phyloP scores from a whole-genome alignment of 2,329 filamentous ascomycete genomes.

The Neonectria punicea region DNA sequence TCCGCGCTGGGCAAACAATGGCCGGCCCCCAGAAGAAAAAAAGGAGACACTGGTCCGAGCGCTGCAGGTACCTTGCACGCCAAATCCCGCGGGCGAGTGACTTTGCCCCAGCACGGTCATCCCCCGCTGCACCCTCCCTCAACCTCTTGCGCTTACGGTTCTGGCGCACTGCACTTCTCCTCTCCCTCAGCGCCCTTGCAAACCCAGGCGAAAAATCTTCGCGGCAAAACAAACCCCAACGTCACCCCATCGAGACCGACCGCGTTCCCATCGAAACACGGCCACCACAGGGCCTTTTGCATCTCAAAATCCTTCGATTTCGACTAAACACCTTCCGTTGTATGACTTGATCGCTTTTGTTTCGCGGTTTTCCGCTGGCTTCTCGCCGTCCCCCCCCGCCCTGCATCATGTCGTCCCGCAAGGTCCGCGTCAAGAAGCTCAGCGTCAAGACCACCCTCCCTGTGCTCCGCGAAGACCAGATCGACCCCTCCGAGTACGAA shows the following conservation, averaged over 20 bases:
- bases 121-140: conserved; percentile 30
- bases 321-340: conserved; percentile 65
- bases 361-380: conserved; percentile 67
- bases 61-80: conserved; percentile 43
- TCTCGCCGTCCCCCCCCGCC: conserved; percentile 51
- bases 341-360: conserved; percentile 74
- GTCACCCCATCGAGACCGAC: conserved; percentile 63
- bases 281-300: conserved; percentile 60
- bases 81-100: conserved; percentile 38
- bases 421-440: conserved; percentile 89
- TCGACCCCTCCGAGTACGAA: conserved; percentile 88
- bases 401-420: conserved; percentile 70
- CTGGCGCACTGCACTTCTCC: conserved; percentile 23
- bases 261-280: conserved; percentile 65
- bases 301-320: conserved; percentile 62
- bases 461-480: conserved; percentile 89
- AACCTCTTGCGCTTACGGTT: conserved; percentile 26
- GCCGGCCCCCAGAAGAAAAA: conserved; percentile 33
- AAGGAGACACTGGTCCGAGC: conserved; percentile 48
- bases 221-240: conserved; percentile 66
- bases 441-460: conserved; percentile 89
- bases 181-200: conserved; percentile 43
- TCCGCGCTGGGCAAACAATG: background rate
- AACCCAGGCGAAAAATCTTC: conserved; percentile 63
- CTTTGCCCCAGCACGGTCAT: conserved; percentile 43